Percentiles rank a stretch among this genome's conserved stretches.
These are phyloP conservation scores for Dactylellina cionopaga DNA, from an alignment of 2,329 filamentous ascomycete genomes.

Conservation along the genomic window DNA sequence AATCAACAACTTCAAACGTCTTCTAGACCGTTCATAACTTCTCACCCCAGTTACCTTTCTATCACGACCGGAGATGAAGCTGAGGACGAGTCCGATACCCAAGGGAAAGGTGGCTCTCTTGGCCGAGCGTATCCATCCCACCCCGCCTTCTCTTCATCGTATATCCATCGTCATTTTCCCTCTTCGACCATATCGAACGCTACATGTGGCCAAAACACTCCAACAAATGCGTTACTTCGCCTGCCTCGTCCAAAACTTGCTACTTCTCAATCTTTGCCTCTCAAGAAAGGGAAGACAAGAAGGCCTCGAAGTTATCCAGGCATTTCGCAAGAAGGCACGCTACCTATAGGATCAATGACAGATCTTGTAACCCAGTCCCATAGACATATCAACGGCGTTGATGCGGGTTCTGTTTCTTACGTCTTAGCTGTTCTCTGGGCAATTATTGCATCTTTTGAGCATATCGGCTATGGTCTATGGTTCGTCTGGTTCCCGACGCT, in stretches of 20 bases:
- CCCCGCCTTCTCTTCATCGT: slow-evolving; percentile 43
- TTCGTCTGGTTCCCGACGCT: slow-evolving; percentile 47
- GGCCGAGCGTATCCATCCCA: slow-evolving; percentile 31
- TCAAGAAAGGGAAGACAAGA: slow-evolving; percentile 25
- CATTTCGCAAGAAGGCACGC: neutral
- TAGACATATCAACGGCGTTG: slow-evolving; percentile 30
- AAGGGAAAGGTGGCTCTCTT: slow-evolving; percentile 20
- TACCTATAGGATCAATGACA: neutral
- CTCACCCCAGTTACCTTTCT: slow-evolving; percentile 46
- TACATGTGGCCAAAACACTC: slow-evolving; percentile 10
- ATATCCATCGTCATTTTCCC: slow-evolving; percentile 44
- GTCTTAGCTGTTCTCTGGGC: slow-evolving; percentile 29
- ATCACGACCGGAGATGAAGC: slow-evolving; percentile 49
- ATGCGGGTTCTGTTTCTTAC: slow-evolving; percentile 21
- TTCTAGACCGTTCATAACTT: slow-evolving; percentile 30
- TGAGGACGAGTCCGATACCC: slow-evolving; percentile 47
- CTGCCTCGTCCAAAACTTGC: slow-evolving; percentile 27
- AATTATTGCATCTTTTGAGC: slow-evolving; percentile 31
- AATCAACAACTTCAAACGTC: neutral
- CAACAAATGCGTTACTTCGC: slow-evolving; percentile 20
- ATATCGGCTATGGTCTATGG: slow-evolving; percentile 42
- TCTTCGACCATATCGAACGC: slow-evolving; percentile 23
- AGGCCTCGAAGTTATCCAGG: slow-evolving; percentile 41
- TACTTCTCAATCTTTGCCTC: slow-evolving; percentile 34
- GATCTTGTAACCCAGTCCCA: neutral